Conservation (phyloP, 805 yeast species). For the Ogataea paradorogensis region DNA sequence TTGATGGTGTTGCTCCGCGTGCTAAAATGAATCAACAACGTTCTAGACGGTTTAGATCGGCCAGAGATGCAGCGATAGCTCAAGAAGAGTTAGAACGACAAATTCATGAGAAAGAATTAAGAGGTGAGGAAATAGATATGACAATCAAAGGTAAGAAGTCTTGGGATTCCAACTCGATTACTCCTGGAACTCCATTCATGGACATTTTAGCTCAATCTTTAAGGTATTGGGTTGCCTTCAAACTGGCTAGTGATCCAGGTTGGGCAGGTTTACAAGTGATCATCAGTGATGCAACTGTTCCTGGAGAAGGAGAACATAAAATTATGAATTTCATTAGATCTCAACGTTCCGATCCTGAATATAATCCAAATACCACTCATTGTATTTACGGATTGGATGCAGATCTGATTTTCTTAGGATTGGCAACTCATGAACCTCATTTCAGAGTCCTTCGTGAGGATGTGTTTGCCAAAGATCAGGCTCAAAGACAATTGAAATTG, state of each 20-base stretch:
- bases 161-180: constrained; percentile 96
- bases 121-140: constrained; percentile 76
- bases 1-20: constrained; percentile 98
- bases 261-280: constrained; percentile 90
- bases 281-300: constrained; percentile 93
- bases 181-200: constrained; percentile 99
- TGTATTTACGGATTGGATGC: constrained; percentile 98
- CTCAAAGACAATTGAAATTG: constrained; percentile 40
- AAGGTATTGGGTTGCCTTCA: constrained; percentile 90
- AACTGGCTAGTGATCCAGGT: constrained; percentile 84
- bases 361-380: constrained; percentile 92
- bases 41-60: constrained; percentile 88
- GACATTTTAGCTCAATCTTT: constrained; percentile 77
- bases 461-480: constrained; percentile 78
- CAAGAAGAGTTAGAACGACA: constrained; percentile 66
- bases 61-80: constrained; percentile 82
- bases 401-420: constrained; percentile 90
- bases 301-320: constrained; percentile 99
- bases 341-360: constrained; percentile 81
- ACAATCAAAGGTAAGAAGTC: constrained; percentile 69
- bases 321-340: constrained; percentile 93
- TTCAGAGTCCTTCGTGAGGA: constrained; percentile 93
- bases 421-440: constrained; percentile 98
- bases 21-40: constrained; percentile 98
- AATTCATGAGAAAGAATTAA: constrained; percentile 52